These are phyloP conservation scores for Stephanodiscus triporus DNA, from an alignment of 108 stramenopile genomes.

Conservation along the genomic window DNA sequence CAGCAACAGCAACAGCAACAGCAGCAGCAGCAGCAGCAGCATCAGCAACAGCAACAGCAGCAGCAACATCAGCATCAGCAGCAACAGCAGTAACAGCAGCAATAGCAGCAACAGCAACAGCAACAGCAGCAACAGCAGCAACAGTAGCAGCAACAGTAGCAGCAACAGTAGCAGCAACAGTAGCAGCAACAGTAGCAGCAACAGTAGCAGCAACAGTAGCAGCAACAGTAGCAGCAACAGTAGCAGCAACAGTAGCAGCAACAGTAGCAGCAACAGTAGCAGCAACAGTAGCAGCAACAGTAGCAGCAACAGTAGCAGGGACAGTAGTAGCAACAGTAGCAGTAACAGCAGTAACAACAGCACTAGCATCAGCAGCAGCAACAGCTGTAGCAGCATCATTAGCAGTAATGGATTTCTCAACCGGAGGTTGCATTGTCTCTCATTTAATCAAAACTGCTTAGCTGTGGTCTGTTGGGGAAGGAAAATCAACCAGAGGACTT, in stretches of 20 bases:
- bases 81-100: conserved; percentile 16
- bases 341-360: neutral
- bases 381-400: neutral
- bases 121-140: neutral
- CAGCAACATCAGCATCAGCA: too few relatives aligned
- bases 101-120: conserved; percentile 10
- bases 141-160: neutral
- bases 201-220: neutral
- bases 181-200: neutral
- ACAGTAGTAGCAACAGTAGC: neutral
- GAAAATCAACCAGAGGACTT: too few relatives aligned
- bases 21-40: conserved; percentile 18
- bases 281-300: neutral
- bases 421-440: too few relatives aligned
- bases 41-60: too few relatives aligned
- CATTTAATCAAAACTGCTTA: too few relatives aligned
- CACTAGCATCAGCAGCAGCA: neutral
- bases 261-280: neutral
- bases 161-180: neutral
- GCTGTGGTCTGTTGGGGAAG: too few relatives aligned
- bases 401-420: too few relatives aligned
- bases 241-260: neutral
- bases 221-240: neutral
- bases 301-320: neutral
- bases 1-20: conserved; percentile 8